These are phyloP conservation scores for Salvia splendens DNA, from an alignment of 257 asterid genomes.

Conservation along the genomic window DNA sequence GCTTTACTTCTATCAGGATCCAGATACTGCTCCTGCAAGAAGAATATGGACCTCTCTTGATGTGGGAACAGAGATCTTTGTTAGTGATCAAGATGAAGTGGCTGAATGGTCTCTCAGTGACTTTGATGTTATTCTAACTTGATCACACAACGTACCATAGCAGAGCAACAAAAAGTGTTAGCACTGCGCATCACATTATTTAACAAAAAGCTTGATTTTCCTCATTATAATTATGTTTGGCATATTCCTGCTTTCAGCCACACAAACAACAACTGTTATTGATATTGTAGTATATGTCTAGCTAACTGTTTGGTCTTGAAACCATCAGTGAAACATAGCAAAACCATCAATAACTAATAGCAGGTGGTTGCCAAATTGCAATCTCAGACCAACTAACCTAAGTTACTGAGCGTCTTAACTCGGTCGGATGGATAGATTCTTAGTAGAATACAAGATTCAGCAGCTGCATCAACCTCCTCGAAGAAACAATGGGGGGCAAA, in stretches of 20 bases:
- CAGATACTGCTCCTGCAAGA: slow-evolving; percentile 56
- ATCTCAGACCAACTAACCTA: slow-evolving; percentile 6
- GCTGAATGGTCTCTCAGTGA: slow-evolving; percentile 76
- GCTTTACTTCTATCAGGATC: slow-evolving; percentile 81
- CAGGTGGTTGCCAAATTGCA: background rate
- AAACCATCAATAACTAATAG: background rate
- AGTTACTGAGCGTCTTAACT: too few relatives aligned
- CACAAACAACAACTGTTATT: background rate
- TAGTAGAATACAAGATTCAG: background rate
- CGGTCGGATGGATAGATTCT: background rate
- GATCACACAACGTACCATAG: background rate
- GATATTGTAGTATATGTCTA: background rate
- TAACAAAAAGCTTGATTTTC: slow-evolving; percentile 4
- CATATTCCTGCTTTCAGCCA: background rate
- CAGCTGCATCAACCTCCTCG: background rate
- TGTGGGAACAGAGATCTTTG: slow-evolving; percentile 77
- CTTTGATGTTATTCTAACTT: slow-evolving; percentile 63
- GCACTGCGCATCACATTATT: slow-evolving; percentile 13
- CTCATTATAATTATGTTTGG: slow-evolving; percentile 2
- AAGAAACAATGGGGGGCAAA: slow-evolving; percentile 11
- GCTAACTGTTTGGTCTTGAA: background rate
- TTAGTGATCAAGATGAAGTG: slow-evolving; percentile 62
- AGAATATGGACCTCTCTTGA: slow-evolving; percentile 81
- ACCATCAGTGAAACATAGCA: background rate
- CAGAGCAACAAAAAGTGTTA: slow-evolving; percentile 7